Conservation (phyloP, 2,329 filamentous ascomycete genomes). For the Pseudogymnoascus sp. region DNA sequence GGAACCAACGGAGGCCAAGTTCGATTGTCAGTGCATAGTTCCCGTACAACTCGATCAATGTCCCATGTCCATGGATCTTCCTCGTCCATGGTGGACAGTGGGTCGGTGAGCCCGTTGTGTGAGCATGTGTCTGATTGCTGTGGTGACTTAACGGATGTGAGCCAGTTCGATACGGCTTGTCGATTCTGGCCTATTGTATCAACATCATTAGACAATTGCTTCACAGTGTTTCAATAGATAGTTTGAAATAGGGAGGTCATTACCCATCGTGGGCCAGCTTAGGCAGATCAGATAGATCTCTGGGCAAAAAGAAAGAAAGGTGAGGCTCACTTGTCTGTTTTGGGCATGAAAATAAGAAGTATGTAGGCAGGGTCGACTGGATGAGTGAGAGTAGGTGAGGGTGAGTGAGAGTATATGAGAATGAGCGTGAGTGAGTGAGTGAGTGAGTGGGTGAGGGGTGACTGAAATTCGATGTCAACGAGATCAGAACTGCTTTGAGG, state of each 20-base stretch:
- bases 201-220: neutral
- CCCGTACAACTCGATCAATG: conserved; percentile 55
- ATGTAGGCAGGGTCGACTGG: neutral
- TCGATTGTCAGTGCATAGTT: conserved; percentile 50
- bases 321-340: neutral
- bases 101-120: neutral
- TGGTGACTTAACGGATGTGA: neutral
- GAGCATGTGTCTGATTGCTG: neutral
- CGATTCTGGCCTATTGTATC: neutral
- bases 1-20: conserved; percentile 35
- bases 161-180: conserved; percentile 6
- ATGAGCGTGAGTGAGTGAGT: too few relatives aligned
- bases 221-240: neutral
- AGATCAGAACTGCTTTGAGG: neutral
- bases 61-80: conserved; percentile 70
- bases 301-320: neutral
- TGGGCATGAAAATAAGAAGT: neutral
- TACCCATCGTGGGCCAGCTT: neutral
- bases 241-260: neutral
- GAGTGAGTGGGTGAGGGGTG: too few relatives aligned
- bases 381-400: neutral
- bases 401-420: too few relatives aligned
- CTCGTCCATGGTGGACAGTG: conserved; percentile 25
- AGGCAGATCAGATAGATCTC: neutral
- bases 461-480: neutral